A percentile compares a stretch with the other conserved stretches of the same genome.
Evolutionary conservation across 345 rosid species (phyloP).

Genomic region (Ceriops tagal): DNA sequence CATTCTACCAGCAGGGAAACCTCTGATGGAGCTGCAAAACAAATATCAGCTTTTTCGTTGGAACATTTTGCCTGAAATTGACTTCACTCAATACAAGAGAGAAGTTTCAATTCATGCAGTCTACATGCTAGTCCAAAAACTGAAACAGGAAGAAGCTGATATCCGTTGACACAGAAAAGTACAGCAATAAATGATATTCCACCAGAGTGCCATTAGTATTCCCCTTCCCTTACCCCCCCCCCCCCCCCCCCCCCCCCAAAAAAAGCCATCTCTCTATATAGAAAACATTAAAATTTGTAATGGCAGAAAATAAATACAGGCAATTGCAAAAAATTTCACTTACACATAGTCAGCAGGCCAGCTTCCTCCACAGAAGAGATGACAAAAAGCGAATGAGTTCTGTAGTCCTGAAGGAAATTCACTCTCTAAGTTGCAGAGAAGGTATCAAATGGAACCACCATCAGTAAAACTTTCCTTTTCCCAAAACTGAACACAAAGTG

Average conservation of each 20-base stretch:
- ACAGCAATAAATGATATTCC: neutral
- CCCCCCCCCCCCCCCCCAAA: no score
- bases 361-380: constrained; percentile 78
- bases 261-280: no score
- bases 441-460: constrained; percentile 76
- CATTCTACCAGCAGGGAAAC: no score
- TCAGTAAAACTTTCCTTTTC: constrained; percentile 81
- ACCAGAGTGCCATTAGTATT: no score
- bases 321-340: constrained; percentile 26
- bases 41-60: no score
- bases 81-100: neutral
- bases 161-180: neutral
- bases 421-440: constrained; percentile 77
- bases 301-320: neutral
- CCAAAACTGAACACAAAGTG: constrained; percentile 95
- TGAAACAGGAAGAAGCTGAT: neutral
- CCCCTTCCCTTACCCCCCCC: no score
- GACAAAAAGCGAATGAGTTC: constrained; percentile 72
- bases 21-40: no score
- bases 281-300: no score
- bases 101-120: neutral
- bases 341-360: constrained; percentile 98
- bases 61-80: neutral
- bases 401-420: constrained; percentile 69
- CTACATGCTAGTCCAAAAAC: neutral